Evolutionary conservation across 169 alveolate species (phyloP), one percentile per base, ranked within the genome.

Genomic region (Eimeria necatrix): DNA sequence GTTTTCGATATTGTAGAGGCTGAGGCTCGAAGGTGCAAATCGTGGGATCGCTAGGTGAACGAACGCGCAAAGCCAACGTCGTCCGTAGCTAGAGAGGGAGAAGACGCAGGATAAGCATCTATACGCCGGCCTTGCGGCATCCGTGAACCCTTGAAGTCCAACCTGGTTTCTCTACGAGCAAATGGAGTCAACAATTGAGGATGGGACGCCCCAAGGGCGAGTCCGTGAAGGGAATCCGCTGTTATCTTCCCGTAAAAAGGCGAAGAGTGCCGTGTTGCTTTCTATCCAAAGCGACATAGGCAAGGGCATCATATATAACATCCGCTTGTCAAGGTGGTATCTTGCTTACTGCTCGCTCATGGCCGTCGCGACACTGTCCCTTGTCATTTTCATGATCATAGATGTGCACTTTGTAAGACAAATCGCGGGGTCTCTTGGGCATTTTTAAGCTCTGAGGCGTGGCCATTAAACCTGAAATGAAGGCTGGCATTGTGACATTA

Each of bases 361-460:
- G 95, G 95, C 95, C 32, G 20, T 91, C 70, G 95, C 95, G 53
- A 91, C 95, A 16, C 70, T 91, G 48, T 49, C 70, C 18, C 86
- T 91, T n/a, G 95, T 91, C 49, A 24, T 91, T 61, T 91, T 73
- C 73, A 91, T 91, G 95, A 91, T 91, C 95, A 68, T 74, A 83
- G 95, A 91, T 46, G 90, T 91, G 5, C 90, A 91, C 64, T 83
- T 91, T 83, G 95, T 91, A 91, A 73, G 95, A 22, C 61, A 18
- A 12, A 8, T 18, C 32, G 88, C 10, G 22, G 60, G 5, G 16
- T 8, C n/a, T 4, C n/a, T 24, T 41, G 22, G 9, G 0, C 9
- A 3, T n/a, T 41, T 18, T 0, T 74, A 74, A 26, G 22, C 14
- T 41, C 24, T 74, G 7, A 53, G 60, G 60, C 60, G 14, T 0